Evolutionary conservation across 768 basidiomycete genomes (phyloP), one percentile per base, ranked within the genome.

Genomic region (Boletus vermiculosoides): DNA sequence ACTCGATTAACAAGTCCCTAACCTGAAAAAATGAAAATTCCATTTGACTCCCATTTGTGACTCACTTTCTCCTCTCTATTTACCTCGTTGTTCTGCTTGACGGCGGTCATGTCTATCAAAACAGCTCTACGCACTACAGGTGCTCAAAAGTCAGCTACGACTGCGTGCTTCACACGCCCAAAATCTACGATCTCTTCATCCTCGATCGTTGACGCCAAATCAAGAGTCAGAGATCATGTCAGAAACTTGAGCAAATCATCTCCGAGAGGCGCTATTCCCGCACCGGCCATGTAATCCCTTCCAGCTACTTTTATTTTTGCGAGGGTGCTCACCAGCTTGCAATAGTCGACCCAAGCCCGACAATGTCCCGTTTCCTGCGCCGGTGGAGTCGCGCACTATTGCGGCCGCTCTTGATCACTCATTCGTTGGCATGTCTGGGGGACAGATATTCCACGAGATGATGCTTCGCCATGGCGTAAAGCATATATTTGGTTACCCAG

Each of bases 361-460:
- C 54, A 66, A 74, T 62, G 66, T 76, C 44, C 71, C 73, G 13
- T 70, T 72, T 57, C 69, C 77, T 54, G 62, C 72, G 1, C 70
- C 71, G 25, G 60, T 72, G 36, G 69, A 72, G 11, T 65, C 75
- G 4, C 63, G 75, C 30, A 78, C 81, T 1, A 78, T 77, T 60
- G 74, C 76, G 22, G 79, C 79, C 41, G 78, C 78, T 40, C 74
- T 90, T 57, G 92, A 94, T 71, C 81, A 86, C 65, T 87, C 90
- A 9, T 98, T 99, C 68, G 82, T 98, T 54, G 97, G 96, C 48
- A 83, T 95, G 72, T 92, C 93, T 22, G 96, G 96, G 13, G 96
- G 96, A 28, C 84, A 98, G 74, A 98, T 99, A 70, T 97, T 99
- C 78, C 94, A 99, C 73, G 96, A 99, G 76, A 98, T 99, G 96